A percentile compares a stretch with the other conserved stretches of the same genome.
phyloP scores from a whole-genome alignment of 2,329 filamentous ascomycete species.

The Colletotrichum trifolii region DNA sequence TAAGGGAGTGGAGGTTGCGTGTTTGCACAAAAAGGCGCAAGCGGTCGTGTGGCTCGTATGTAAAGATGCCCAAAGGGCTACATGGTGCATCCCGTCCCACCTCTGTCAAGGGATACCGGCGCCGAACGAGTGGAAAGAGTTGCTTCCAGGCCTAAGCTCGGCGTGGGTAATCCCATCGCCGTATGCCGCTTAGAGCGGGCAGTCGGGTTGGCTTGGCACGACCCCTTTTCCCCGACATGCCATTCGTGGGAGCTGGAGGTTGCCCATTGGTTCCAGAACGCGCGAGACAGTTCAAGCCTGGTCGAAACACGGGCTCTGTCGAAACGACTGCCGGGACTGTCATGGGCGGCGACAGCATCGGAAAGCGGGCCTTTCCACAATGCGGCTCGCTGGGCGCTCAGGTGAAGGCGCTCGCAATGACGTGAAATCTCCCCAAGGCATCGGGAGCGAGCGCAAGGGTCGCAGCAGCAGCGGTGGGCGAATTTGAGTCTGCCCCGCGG shows the following conservation, averaged over 20 bases:
- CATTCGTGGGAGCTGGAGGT: conserved; percentile 24
- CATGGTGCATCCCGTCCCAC: background rate
- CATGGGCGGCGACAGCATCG: background rate
- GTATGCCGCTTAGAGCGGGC: conserved; percentile 7
- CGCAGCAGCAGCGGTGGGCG: too few species aligned
- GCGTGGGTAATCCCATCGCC: background rate
- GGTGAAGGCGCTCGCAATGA: conserved; percentile 15
- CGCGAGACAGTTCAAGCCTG: conserved; percentile 1
- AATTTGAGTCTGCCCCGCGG: background rate
- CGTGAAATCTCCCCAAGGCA: conserved; percentile 18
- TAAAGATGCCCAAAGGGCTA: conserved; percentile 9
- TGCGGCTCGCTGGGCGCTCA: background rate
- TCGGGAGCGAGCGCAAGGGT: conserved; percentile 19
- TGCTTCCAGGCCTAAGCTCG: conserved; percentile 4
- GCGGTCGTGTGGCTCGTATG: background rate
- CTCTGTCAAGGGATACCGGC: conserved; percentile 6
- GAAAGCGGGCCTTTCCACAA: background rate
- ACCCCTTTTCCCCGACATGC: conserved; percentile 30
- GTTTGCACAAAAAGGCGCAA: conserved; percentile 5
- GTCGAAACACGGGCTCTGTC: background rate
- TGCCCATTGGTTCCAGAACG: conserved; percentile 27
- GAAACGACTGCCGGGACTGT: too few species aligned
- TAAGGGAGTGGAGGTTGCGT: conserved; percentile 24
- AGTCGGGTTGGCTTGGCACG: conserved; percentile 17
- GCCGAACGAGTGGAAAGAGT: conserved; percentile 13